Evolutionary conservation across 768 basidiomycete species (phyloP), one percentile per base, ranked within the genome.

Genomic region (Hypsizygus marmoreus): DNA sequence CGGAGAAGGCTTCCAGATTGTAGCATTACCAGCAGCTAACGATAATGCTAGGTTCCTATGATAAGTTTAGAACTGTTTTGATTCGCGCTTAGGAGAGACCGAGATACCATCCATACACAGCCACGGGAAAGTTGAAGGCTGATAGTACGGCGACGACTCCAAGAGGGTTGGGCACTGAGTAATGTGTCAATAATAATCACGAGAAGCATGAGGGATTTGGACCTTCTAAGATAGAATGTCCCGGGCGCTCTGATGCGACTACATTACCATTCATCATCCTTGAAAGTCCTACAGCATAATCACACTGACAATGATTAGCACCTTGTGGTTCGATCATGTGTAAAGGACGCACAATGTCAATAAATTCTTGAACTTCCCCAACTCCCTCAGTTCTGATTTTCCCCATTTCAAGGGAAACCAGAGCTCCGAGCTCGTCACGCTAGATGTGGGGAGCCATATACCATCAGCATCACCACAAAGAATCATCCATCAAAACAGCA

Each of bases 41-140:
- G 93, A 90, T 17, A 97, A 75, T 2, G 92, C 80, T 39, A 95
- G 71, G 66, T 97, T 97, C 94, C 94, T 93, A 58, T 16, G 16
- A 17, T 13, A 45, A 32, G 20, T 26, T 34, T 39, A 13, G 4
- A 29, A 17, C 17, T 12, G 46, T 26, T 34, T 53, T 17, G 16
- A 6, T 35, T 23, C 39, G 31, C 20, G 22, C 19, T 34, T 45
- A 45, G 23, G 22, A 2, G 17, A 38, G 46, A 38, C 43, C 20
- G 16, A 57, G 71, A 30, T 66, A 86, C 91, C 91, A 94, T 53
- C 91, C 91, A 65, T 91, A 92, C 33, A 95, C 91, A 25, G 93
- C 93, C 32, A 91, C 84, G 8, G 95, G 95, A 63, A 97, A 98
- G 65, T 98, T 98, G 75, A 97, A 97, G 0, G 95, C 95, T 16